A percentile compares a stretch with the other conserved stretches of the same genome.
Evolutionary conservation across 208 protist species (phyloP).

Genomic region (Naegleria gruberi): DNA sequence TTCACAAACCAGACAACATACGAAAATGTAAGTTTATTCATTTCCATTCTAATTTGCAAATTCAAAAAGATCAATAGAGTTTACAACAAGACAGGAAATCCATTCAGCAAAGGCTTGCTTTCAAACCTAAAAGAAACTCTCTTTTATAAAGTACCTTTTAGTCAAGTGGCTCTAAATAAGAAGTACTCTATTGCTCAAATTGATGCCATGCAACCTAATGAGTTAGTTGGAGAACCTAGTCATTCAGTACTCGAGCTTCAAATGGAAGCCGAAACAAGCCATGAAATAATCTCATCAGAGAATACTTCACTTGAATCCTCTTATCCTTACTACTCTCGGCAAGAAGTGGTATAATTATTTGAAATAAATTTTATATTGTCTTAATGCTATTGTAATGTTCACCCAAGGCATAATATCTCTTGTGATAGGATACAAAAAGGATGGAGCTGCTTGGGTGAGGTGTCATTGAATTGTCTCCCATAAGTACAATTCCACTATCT

Average conservation of each 20-base stretch:
- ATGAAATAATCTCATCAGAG: no score
- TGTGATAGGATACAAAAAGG: background rate
- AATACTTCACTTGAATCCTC: no score
- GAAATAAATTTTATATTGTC: no score
- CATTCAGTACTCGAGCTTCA: no score
- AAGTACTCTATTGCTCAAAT: background rate
- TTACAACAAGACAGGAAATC: background rate
- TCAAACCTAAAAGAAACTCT: background rate
- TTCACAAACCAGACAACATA: background rate
- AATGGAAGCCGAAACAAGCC: no score
- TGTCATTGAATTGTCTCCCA: background rate
- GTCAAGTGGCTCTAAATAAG: background rate
- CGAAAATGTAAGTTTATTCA: background rate
- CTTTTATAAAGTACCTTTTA: background rate
- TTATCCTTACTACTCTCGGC: no score
- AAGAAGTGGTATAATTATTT: no score
- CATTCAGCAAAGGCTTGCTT: background rate
- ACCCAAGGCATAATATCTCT: background rate
- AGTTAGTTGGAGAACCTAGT: background rate
- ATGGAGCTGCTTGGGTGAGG: background rate
- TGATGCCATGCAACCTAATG: background rate
- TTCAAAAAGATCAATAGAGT: background rate
- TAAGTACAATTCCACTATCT: background rate
- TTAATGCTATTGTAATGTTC: constrained; percentile 1
- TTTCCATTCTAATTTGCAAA: no score